phyloP scores from a whole-genome alignment of 2,329 filamentous ascomycete genomes.

The Tolypocladium endophyticum region DNA sequence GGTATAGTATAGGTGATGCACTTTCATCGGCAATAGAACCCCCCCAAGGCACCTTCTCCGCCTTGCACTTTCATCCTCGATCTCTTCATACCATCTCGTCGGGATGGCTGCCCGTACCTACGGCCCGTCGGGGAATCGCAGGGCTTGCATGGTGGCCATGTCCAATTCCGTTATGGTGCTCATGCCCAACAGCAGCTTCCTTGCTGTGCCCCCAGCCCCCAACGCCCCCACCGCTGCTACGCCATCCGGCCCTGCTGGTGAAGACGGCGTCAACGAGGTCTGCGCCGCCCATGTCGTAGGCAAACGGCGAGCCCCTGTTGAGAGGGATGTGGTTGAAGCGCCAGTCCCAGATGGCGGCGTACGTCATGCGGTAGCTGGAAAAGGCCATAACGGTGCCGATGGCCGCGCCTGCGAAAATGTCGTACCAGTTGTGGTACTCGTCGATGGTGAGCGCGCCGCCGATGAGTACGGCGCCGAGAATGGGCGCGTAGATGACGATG shows the following conservation, averaged over 20 bases:
- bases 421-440: slow-evolving; percentile 68
- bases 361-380: slow-evolving; percentile 55
- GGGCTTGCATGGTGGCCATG: background rate
- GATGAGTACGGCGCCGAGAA: slow-evolving; percentile 58
- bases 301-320: slow-evolving; percentile 30
- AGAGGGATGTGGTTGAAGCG: slow-evolving; percentile 55
- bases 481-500: slow-evolving; percentile 50
- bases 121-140: background rate
- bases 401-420: slow-evolving; percentile 53
- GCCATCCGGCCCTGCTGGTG: slow-evolving; percentile 4
- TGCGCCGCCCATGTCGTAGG: slow-evolving; percentile 1
- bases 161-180: background rate
- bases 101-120: background rate
- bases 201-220: background rate
- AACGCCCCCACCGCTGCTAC: background rate
- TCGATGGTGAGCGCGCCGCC: slow-evolving; percentile 62
- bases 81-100: background rate
- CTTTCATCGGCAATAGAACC: no score
- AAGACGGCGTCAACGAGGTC: slow-evolving; percentile 3
- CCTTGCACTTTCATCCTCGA: background rate
- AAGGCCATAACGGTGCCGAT: slow-evolving; percentile 59
- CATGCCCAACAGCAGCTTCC: background rate
- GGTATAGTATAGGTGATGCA: no score
- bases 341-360: slow-evolving; percentile 59
- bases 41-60: background rate